These are phyloP conservation scores for Thraustochytrium sp. DNA, from an alignment of 352 stramenopile genomes.

Conservation along the genomic window DNA sequence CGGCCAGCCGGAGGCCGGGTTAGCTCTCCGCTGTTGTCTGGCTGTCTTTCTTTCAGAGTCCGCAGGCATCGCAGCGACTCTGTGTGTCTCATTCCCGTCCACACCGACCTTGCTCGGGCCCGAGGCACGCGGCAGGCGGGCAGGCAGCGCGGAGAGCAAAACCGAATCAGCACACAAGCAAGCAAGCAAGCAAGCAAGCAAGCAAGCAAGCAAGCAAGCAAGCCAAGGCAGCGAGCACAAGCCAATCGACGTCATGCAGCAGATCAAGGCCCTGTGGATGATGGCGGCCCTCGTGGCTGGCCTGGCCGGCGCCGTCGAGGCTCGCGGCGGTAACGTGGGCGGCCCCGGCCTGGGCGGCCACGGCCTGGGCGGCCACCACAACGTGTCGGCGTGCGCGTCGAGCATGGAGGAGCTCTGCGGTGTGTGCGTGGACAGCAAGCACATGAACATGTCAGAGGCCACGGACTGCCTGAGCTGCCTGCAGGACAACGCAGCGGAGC, in stretches of 20 bases:
- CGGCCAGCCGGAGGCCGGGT: too few relatives aligned
- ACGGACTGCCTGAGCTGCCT: not conserved
- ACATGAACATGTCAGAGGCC: not conserved
- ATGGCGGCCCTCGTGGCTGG: not conserved
- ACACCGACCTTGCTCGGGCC: too few relatives aligned
- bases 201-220: not conserved
- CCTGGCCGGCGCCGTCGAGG: not conserved
- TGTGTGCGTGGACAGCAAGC: not conserved
- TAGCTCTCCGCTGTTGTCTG: too few relatives aligned
- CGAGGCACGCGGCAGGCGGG: too few relatives aligned
- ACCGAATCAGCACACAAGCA: too few relatives aligned
- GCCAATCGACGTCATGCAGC: not conserved
- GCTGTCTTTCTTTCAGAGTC: too few relatives aligned
- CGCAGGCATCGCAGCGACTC: too few relatives aligned
- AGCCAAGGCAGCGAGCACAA: too few relatives aligned
- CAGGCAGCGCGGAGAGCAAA: too few relatives aligned
- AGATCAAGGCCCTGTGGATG: not conserved
- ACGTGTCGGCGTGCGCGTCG: not conserved
- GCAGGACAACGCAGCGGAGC: not conserved
- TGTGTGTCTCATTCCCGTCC: too few relatives aligned
- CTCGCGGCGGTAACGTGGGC: not conserved
- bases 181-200: not conserved
- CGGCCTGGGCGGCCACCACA: not conserved
- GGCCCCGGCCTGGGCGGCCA: not conserved
- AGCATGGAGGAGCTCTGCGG: not conserved